Conservation (phyloP, 495 filamentous ascomycete species). For the Barbatosphaeria neglecta region DNA sequence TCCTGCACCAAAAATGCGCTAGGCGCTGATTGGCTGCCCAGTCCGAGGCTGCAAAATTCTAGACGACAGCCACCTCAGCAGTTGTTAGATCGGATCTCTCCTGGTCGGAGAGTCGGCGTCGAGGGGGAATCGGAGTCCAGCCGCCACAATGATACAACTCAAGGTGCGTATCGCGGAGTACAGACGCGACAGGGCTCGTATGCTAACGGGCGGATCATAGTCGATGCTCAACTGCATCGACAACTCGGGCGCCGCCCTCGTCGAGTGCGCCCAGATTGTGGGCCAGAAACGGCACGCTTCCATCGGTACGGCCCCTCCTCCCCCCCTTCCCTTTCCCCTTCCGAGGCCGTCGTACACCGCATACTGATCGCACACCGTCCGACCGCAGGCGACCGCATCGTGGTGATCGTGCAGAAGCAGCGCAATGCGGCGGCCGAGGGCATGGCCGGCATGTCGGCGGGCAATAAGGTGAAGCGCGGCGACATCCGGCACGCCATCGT, state of each 20-base stretch:
- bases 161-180: no score
- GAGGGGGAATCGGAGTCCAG: no score
- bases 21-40: not conserved
- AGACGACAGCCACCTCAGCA: not conserved
- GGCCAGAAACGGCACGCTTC: conserved; percentile 82
- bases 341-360: not conserved
- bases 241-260: conserved; percentile 96
- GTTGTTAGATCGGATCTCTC: not conserved
- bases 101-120: not conserved
- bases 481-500: conserved; percentile 96
- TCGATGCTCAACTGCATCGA: conserved; percentile 99
- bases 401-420: conserved; percentile 96
- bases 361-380: no score
- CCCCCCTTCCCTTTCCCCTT: not conserved
- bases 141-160: conserved; percentile 86
- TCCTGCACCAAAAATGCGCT: no score
- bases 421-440: conserved; percentile 45
- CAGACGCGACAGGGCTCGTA: no score
- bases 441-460: conserved; percentile 47
- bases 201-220: conserved; percentile 35
- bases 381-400: conserved; percentile 84
- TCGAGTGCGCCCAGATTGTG: conserved; percentile 89
- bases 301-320: conserved; percentile 54
- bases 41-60: not conserved
- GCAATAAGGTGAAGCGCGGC: conserved; percentile 88